phyloP scores from a whole-genome alignment of 2,329 filamentous ascomycete genomes.

The Xylariaceae sp. region DNA sequence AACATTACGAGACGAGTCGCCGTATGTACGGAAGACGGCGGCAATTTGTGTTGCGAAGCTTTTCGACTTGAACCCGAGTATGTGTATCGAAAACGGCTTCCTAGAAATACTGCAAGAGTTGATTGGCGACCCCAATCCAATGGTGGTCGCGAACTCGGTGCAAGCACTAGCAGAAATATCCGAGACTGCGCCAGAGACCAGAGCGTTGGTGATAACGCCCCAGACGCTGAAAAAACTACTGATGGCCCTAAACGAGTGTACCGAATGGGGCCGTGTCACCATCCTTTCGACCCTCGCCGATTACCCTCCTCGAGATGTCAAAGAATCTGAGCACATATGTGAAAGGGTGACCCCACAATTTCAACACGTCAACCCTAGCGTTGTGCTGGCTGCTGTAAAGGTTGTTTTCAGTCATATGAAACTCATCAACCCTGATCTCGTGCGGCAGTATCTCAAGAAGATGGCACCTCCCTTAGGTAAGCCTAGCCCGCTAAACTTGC shows the following conservation, averaged over 20 bases:
- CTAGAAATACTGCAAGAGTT: conserved; percentile 91
- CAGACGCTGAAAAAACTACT: conserved; percentile 91
- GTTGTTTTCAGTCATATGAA: conserved; percentile 97
- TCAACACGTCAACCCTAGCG: conserved; percentile 96
- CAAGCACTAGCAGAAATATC: conserved; percentile 90
- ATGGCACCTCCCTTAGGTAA: conserved; percentile 94
- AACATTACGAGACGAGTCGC: conserved; percentile 94
- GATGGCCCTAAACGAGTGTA: conserved; percentile 96
- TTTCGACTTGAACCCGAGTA: conserved; percentile 88
- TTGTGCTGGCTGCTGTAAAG: conserved; percentile 97
- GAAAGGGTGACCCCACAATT: conserved; percentile 96
- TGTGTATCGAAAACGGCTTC: conserved; percentile 98
- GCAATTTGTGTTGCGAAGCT: conserved; percentile 98
- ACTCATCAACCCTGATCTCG: conserved; percentile 76
- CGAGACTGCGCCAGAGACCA: conserved; percentile 89
- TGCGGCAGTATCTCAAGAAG: conserved; percentile 91
- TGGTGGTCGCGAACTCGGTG: conserved; percentile 98
- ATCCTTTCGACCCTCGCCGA: conserved; percentile 89
- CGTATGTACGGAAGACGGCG: conserved; percentile 97
- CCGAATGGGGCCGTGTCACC: conserved; percentile 96
- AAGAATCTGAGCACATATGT: conserved; percentile 97
- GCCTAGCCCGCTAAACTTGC: conserved; percentile 32
- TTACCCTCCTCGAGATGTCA: conserved; percentile 84
- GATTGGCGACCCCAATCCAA: conserved; percentile 96
- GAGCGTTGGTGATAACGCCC: conserved; percentile 81